These are phyloP conservation scores for Durusdinium trenchii DNA, from an alignment of 73 alveolate species.

Conservation along the genomic window DNA sequence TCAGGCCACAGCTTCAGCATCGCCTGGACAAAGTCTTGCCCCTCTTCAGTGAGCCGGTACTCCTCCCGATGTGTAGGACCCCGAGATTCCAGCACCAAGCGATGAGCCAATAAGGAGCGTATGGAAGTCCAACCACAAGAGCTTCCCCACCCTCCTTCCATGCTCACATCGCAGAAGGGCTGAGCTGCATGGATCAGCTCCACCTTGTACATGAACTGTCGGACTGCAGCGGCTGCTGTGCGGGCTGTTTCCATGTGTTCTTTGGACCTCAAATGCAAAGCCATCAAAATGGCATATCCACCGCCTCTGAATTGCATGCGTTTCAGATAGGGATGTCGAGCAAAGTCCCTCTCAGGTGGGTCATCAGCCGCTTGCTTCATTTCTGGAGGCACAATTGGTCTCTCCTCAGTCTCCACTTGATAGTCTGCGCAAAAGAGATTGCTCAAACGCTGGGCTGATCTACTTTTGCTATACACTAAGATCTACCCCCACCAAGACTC, in stretches of 20 bases:
- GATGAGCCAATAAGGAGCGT: conserved; percentile 35
- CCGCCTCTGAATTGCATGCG: conserved; percentile 71
- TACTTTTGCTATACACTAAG: too few relatives aligned
- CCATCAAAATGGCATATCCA: conserved; percentile 60
- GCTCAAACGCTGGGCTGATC: too few relatives aligned
- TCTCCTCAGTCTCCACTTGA: background rate
- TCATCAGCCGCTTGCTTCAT: conserved; percentile 21
- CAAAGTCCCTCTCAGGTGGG: conserved; percentile 24
- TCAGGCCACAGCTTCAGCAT: conserved; percentile 45
- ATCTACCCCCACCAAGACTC: too few relatives aligned
- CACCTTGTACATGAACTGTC: conserved; percentile 58
- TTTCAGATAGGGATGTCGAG: conserved; percentile 52
- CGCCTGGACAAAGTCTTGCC: background rate
- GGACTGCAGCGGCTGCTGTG: background rate
- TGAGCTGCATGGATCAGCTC: conserved; percentile 17
- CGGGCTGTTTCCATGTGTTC: too few relatives aligned
- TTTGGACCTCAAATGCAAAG: background rate
- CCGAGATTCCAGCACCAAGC: conserved; percentile 6
- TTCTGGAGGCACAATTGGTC: conserved; percentile 35
- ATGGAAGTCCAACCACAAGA: conserved; percentile 52
- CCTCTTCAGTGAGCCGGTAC: background rate
- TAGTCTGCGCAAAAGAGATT: background rate
- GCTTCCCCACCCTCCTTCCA: conserved; percentile 35
- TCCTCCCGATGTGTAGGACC: conserved; percentile 19
- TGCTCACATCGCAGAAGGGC: conserved; percentile 57